Evolutionary conservation across 148 eudicot genomes (phyloP).

Genomic region (Salicornia ramosissima): DNA sequence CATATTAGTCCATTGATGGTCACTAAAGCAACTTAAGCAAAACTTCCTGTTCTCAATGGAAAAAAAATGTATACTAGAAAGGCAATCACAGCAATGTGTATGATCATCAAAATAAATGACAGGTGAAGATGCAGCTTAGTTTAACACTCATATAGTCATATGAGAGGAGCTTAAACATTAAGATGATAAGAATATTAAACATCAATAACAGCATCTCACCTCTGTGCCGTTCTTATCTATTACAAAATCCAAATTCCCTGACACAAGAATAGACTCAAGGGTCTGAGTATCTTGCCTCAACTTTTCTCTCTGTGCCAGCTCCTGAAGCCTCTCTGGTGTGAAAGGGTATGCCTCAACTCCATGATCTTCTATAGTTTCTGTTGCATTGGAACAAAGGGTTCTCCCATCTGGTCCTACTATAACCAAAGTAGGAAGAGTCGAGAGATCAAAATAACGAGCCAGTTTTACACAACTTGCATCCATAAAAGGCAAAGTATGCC

Average conservation of each 20-base stretch:
- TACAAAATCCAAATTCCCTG: conserved; percentile 51
- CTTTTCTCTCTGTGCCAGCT: conserved; percentile 63
- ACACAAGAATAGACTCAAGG: conserved; percentile 70
- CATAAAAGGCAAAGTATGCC: conserved; percentile 65
- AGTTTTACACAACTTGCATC: conserved; percentile 55
- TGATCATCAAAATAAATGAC: neutral
- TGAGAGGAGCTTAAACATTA: too few relatives aligned
- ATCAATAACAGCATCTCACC: conserved; percentile 34
- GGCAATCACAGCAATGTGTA: too few relatives aligned
- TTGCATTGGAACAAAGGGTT: conserved; percentile 55
- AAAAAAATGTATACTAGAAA: neutral
- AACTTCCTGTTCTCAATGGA: neutral
- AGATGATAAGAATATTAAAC: neutral
- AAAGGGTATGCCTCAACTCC: conserved; percentile 70
- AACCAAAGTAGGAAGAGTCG: conserved; percentile 54
- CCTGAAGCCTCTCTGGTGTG: conserved; percentile 56
- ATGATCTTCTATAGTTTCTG: conserved; percentile 53
- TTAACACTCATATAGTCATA: too few relatives aligned
- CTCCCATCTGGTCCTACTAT: conserved; percentile 75
- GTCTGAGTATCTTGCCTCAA: conserved; percentile 58
- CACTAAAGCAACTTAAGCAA: neutral
- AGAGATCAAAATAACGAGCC: conserved; percentile 58
- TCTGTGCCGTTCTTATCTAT: conserved; percentile 52
- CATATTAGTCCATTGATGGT: neutral
- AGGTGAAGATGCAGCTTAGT: too few relatives aligned